Conservation (phyloP, 106 monocot species). For the Dendrobium huoshanense region DNA sequence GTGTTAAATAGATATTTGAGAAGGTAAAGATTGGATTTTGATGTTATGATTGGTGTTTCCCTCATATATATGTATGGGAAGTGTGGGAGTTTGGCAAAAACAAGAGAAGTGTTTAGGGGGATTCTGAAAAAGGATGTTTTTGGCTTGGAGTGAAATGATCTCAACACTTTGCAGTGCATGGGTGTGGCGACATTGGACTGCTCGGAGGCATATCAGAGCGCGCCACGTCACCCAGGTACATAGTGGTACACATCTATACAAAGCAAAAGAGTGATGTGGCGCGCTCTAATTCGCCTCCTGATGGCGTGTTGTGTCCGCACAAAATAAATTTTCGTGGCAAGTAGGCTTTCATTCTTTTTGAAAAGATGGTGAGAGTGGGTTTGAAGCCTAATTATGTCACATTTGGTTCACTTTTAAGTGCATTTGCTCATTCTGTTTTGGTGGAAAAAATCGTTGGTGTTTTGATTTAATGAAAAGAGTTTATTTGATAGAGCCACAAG, state of each 20-base stretch:
- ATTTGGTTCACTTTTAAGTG: conserved; percentile 52
- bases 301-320: no score
- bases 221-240: no score
- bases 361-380: conserved; percentile 40
- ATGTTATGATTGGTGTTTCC: conserved; percentile 34
- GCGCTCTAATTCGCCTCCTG: no score
- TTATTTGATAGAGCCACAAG: conserved; percentile 25
- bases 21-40: conserved; percentile 23
- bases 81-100: conserved; percentile 41
- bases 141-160: conserved; percentile 68
- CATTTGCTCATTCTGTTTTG: conserved; percentile 61
- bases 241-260: no score
- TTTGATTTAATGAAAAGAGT: conserved; percentile 43
- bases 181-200: not conserved
- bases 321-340: no score
- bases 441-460: conserved; percentile 45
- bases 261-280: no score
- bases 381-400: conserved; percentile 51
- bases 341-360: conserved; percentile 33
- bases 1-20: conserved; percentile 38
- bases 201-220: no score
- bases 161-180: conserved; percentile 51
- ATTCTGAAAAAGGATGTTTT: conserved; percentile 44
- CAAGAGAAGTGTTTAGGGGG: conserved; percentile 32
- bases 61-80: conserved; percentile 60